phyloP scores from a whole-genome alignment of 345 rosid genomes.

The Zanthoxylum bungeanum region DNA sequence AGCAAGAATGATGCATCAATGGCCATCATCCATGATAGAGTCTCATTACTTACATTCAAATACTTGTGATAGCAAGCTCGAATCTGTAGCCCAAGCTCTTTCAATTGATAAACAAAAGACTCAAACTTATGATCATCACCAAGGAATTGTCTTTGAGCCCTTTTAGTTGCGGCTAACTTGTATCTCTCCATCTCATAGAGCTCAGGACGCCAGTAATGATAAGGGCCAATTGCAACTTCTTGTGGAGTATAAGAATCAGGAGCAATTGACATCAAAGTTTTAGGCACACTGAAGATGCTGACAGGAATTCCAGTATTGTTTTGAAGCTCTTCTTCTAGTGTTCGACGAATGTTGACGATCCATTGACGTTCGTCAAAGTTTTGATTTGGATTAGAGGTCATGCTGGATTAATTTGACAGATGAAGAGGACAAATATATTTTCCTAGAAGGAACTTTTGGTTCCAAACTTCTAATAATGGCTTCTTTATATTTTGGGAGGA shows the following conservation, averaged over 20 bases:
- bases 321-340: constrained; percentile 46
- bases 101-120: constrained; percentile 41
- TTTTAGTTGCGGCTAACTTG: not conserved
- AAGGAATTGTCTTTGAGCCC: constrained; percentile 29
- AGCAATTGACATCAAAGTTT: constrained; percentile 33
- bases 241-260: constrained; percentile 74
- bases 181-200: constrained; percentile 60
- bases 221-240: constrained; percentile 69
- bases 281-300: constrained; percentile 66
- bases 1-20: not conserved
- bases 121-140: constrained; percentile 31
- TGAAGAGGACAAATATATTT: not conserved
- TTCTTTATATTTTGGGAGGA: too few relatives aligned
- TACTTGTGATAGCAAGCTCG: constrained; percentile 63
- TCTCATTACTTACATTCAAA: constrained; percentile 27
- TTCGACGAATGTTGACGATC: constrained; percentile 48
- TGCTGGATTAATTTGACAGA: constrained; percentile 1
- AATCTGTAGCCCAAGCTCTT: constrained; percentile 29
- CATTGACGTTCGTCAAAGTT: constrained; percentile 59
- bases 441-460: not conserved
- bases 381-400: constrained; percentile 23
- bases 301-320: constrained; percentile 43
- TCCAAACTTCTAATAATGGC: not conserved
- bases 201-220: constrained; percentile 63
- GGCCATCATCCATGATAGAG: not conserved